Base-by-base conservation (phyloP, 768 basidiomycete species). In the Rubroboletus pulcherrimus region DNA sequence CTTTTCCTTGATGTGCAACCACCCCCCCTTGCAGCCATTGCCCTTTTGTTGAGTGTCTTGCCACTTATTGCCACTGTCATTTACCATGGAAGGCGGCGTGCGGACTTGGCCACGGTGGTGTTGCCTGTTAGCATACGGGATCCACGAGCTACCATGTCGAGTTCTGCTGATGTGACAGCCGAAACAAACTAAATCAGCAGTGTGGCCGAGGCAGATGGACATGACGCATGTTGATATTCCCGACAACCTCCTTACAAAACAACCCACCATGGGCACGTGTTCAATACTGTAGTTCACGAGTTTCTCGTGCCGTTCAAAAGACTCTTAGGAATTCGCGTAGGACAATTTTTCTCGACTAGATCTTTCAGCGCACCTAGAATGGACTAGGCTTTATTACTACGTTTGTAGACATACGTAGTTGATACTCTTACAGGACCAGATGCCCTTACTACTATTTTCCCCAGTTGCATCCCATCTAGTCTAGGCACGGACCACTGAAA, bases 11-110 rank as follows among this genome's bases (percentile, higher is more conserved):
- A 30, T 3, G 34, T 62, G 14, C 31, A 44, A 12, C 62, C 65
- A 9, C 55, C 57, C 2, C 38, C 37, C 4, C 26, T 62, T 31
- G 50, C 60, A 1, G 33, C 51, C 31, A n/a, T 34, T 11, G 37
- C 53, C 10, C 44, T 66, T 12, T 21, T 59, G 10, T 24, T 52
- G 12, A 56, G 62, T 31, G 21, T 48, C 38, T 5, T 66, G 17
- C 60, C 61, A 10, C 45, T 60, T 3, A 7, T 55, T 14, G 15
- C 42, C 5, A 56, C n/a, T 8, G 11, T 49, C 31, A 0, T 63
- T 7, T 51, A 46, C 21, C 43, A 52, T 26, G 40, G 39, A 11
- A 51, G 40, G 31, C 31, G 39, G 34, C 51, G 44, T 7, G 17
- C 19, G 29, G 46, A 49, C 31, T 35, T 8, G 14, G n/a, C 49